Evolutionary conservation across 176 grass and related monocot genomes (phyloP), one percentile per base, ranked within the genome.

Genomic region (Phoenix dactylifera): DNA sequence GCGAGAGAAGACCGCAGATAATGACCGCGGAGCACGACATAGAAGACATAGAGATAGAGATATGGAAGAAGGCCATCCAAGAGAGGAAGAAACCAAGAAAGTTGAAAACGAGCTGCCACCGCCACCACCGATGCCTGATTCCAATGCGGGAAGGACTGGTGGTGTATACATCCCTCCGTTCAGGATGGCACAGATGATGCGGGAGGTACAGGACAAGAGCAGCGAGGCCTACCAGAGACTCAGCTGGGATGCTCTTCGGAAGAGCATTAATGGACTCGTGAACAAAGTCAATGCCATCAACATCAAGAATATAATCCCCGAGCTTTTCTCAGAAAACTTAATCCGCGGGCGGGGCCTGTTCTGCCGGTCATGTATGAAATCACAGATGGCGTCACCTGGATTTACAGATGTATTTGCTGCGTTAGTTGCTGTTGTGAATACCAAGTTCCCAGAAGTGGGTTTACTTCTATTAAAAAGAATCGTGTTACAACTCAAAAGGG

Each of bases 271-370:
- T 18, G 93, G 92, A 4, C 63, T 97, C 7, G 87, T 97, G 3
- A 97, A 97, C 30, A 97, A 97, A 63, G 87, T 97, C 51, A 97
- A 97, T 58, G 87, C 81, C 10, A 92, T 81, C 17, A 97, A 97
- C 63, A 92, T 88, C 67, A 97, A 97, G 75, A 97, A 97, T 73
- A 85, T 97, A 1, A 81, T 92, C 59, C 93, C 84, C 0, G 93
- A 97, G 84, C 81, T 97, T 22, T 78, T 97, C 0, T 69, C 84
- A 1, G 93, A 97, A 84, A 97, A 88, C 63, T 76, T 20, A 20
- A 20, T 20, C 20, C 20, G 20, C 20, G 20, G 20, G 20, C 20
- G 20, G 20, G 20, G 20, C 20, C 20, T 20, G 20, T 20, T 20
- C 20, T 20, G 20, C 20, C 20, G 20, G 20, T 20, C 20, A 20